phyloP scores from a whole-genome alignment of 768 basidiomycete genomes.

The Rhodocollybia butyracea region DNA sequence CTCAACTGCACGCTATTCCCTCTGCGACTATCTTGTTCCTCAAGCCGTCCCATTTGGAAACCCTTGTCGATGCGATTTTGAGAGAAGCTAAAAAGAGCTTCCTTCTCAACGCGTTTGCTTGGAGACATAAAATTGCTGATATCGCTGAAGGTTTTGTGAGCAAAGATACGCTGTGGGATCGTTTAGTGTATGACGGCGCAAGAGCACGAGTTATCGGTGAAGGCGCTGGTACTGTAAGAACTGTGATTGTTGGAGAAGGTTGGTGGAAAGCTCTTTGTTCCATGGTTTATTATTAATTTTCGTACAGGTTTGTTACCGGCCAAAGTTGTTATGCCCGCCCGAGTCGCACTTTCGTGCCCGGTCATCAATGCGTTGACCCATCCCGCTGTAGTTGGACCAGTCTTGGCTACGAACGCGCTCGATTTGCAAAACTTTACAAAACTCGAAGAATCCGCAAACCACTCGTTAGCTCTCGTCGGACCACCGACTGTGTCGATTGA shows the following conservation, averaged over 20 bases:
- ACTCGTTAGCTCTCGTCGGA: constrained; percentile 51
- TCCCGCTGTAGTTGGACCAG: constrained; percentile 66
- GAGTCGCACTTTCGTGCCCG: constrained; percentile 76
- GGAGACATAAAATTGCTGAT: constrained; percentile 73
- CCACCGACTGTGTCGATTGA: constrained; percentile 87
- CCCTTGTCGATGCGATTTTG: constrained; percentile 51
- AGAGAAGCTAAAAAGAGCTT: constrained; percentile 50
- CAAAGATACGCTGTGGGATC: constrained; percentile 84
- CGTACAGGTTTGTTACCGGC: constrained; percentile 47
- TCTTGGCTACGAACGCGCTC: constrained; percentile 79
- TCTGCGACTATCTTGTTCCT: constrained; percentile 80
- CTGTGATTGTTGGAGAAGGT: constrained; percentile 75
- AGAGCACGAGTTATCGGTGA: constrained; percentile 59
- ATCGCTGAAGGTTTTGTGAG: constrained; percentile 72
- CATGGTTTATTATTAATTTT: background rate
- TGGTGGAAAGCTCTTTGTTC: constrained; percentile 16
- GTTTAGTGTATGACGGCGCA: constrained; percentile 67
- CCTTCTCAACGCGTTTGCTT: constrained; percentile 59
- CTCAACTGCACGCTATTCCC: constrained; percentile 53
- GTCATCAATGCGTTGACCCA: constrained; percentile 63
- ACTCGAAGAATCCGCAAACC: constrained; percentile 23
- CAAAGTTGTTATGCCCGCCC: constrained; percentile 53
- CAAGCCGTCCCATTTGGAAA: constrained; percentile 57
- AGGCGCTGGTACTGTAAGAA: constrained; percentile 58
- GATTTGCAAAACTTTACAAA: constrained; percentile 76